Evolutionary conservation across 495 filamentous ascomycete species (phyloP).

Genomic region (Lophiostoma macrostomum): DNA sequence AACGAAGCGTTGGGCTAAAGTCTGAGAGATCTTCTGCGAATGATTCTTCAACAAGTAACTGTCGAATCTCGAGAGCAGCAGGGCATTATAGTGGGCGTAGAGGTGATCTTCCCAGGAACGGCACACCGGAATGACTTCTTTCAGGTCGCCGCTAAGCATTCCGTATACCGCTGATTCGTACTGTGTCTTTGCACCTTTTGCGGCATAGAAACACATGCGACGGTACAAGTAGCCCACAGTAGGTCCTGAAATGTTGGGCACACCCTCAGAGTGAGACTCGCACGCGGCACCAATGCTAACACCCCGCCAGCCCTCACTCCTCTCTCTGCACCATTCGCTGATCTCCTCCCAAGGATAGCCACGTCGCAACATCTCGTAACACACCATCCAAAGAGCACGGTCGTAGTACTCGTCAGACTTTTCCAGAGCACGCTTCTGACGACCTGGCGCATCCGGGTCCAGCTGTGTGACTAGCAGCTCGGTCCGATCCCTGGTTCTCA

Average conservation of each 20-base stretch:
- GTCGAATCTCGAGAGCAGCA: conserved; percentile 70
- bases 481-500: conserved; percentile 56
- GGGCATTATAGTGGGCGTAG: conserved; percentile 83
- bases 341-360: conserved; percentile 70
- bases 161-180: conserved; percentile 90
- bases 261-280: conserved; percentile 15
- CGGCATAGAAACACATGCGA: conserved; percentile 73
- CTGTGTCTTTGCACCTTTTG: conserved; percentile 59
- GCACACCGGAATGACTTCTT: conserved; percentile 72
- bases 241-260: conserved; percentile 42
- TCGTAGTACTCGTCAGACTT: conserved; percentile 82
- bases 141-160: conserved; percentile 76
- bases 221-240: conserved; percentile 63
- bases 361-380: conserved; percentile 82
- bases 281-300: conserved; percentile 56
- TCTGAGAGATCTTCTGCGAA: conserved; percentile 42
- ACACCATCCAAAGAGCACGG: conserved; percentile 79
- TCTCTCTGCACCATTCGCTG: conserved; percentile 73
- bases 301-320: conserved; percentile 82
- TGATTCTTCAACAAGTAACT: conserved; percentile 52
- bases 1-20: conserved; percentile 46
- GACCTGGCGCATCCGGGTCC: conserved; percentile 82
- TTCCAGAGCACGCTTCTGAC: conserved; percentile 71
- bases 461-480: conserved; percentile 78
- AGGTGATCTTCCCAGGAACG: conserved; percentile 83